Evolutionary conservation across 495 filamentous ascomycete genomes (phyloP).

Genomic region (Lophium mytilinum): DNA sequence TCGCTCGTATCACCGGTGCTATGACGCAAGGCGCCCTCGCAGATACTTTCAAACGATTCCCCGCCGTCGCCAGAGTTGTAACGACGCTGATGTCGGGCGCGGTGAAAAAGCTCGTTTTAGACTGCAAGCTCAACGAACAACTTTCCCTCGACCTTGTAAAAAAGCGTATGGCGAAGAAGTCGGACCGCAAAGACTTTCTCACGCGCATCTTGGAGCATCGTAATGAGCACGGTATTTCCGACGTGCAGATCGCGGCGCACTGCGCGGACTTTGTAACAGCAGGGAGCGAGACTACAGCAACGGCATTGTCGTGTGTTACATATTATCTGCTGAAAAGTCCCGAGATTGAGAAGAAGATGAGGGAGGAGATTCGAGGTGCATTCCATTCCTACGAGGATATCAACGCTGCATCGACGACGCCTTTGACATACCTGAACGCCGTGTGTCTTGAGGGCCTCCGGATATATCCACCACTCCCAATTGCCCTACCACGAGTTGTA

Average conservation of each 20-base stretch:
- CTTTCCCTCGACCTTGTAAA: no score
- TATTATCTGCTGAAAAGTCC: not conserved
- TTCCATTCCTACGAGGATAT: not conserved
- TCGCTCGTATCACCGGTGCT: not conserved
- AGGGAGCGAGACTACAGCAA: not conserved
- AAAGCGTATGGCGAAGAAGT: not conserved
- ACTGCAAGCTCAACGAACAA: no score
- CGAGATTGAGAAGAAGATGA: not conserved
- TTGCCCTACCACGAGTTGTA: not conserved
- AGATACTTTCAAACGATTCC: not conserved
- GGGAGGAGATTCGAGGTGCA: not conserved
- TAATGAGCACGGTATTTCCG: not conserved
- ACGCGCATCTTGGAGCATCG: not conserved
- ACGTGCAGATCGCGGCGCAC: not conserved
- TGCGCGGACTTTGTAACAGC: not conserved
- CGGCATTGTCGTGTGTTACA: not conserved
- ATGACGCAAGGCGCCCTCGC: not conserved
- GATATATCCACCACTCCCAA: not conserved
- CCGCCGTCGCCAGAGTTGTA: not conserved
- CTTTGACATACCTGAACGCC: not conserved
- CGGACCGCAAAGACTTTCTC: not conserved
- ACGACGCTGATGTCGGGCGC: not conserved
- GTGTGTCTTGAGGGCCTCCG: not conserved
- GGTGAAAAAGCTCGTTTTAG: no score
- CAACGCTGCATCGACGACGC: not conserved